phyloP scores from a whole-genome alignment of 306 rosid species.

The Inga laurina region DNA sequence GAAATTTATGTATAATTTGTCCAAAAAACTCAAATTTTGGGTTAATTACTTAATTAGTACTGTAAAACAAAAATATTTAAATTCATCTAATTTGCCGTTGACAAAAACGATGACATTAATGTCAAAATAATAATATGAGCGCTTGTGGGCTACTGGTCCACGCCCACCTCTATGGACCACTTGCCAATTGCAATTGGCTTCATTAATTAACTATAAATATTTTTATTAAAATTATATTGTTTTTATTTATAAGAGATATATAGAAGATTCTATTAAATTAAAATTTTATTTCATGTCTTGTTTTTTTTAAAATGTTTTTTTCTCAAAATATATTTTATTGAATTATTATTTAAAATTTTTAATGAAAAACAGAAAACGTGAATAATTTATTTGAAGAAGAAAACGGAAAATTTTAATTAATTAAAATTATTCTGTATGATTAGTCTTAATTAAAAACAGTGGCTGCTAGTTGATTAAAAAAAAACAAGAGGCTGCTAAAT shows the following conservation, averaged over 20 bases:
- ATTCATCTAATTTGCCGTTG: too few relatives aligned
- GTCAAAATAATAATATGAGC: too few relatives aligned
- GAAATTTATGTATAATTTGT: too few relatives aligned
- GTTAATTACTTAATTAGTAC: too few relatives aligned
- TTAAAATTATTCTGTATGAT: background rate
- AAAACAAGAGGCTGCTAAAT: background rate
- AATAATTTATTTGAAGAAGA: background rate
- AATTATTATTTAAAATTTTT: background rate
- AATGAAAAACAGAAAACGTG: background rate
- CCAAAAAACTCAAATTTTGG: background rate
- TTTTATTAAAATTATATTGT: background rate
- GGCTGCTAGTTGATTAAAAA: background rate
- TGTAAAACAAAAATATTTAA: too few relatives aligned
- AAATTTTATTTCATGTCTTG: background rate
- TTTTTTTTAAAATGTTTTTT: too few relatives aligned
- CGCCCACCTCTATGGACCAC: background rate
- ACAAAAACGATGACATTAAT: too few relatives aligned
- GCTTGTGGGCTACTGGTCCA: background rate
- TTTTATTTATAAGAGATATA: background rate
- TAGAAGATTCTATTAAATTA: background rate
- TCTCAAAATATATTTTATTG: background rate
- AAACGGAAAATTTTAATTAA: background rate
- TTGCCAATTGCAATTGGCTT: background rate
- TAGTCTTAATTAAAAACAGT: background rate
- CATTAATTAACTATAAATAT: background rate